Evolutionary conservation across 192 early-diverging fungal genomes (phyloP), one percentile per base, ranked within the genome.

Genomic region (Coemansia sp.): DNA sequence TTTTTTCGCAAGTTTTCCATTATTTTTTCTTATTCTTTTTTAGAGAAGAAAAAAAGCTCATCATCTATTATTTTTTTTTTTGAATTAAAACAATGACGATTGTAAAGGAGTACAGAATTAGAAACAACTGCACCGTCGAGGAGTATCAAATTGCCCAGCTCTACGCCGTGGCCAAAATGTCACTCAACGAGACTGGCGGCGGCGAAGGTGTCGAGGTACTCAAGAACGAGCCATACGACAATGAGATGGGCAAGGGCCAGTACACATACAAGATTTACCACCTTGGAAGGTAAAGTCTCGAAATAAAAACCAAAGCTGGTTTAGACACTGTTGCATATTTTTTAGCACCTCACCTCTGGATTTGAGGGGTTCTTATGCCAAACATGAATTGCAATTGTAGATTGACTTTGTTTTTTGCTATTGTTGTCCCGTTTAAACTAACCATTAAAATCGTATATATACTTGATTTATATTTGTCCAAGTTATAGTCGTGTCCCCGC

Each of bases 141-240:
- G 91, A 92, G 73, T 92, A 92, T 78, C 80, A 89, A 76, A 73
- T 88, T 66, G 91, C 87, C 29, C 91, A 92, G 77, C 77, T 92
- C 20, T 92, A 87, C 68, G 85, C 87, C 33, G 89, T 90, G 50
- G 90, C 90, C 49, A 80, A 89, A 79, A 88, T 89, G 72, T 91
- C 90, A 17, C 86, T 89, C 64, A 87, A 85, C 56, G 87, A 91
- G 70, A 92, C 90, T 7, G 90, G 91, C 36, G 88, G 87, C 20
- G 91, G 91, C 49, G 91, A 92, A 68, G 91, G 91, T 59, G 91
- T 92, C 48, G 89, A 92, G 78, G 87, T 92, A 34, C 36, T 88
- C 10, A 83, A 85, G 68, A 92, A 92, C 63, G 90, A 91, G 63
- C 91, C 90, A 16, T 92, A 92, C 71, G 87, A 89, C 56, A 85